phyloP scores from a whole-genome alignment of 78 protist genomes.

The slime mould (Dictyostelium discoideum) region dicty_2.7 NC_007088.5:8091501-8092000 shows the following conservation, averaged over 20 bases:
- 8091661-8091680: background rate
- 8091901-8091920: background rate
- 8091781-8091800: background rate
- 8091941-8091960: background rate
- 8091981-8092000: conserved; percentile 1
- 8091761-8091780: background rate
- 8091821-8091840: background rate
- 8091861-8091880: conserved; percentile 6
- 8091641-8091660: background rate
- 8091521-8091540: background rate
- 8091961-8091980: background rate
- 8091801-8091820: background rate
- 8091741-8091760: background rate
- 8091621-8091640: background rate
- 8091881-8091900: background rate
- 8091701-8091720: background rate
- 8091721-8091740: background rate
- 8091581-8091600: background rate
- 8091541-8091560: background rate
- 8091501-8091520: background rate
- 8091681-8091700: background rate
- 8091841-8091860: background rate
- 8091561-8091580: background rate
- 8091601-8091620: background rate
- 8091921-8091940: background rate